These are phyloP conservation scores for Chrysanthemum makinoi DNA, from an alignment of 129 eudicot species.

Conservation along the genomic window DNA sequence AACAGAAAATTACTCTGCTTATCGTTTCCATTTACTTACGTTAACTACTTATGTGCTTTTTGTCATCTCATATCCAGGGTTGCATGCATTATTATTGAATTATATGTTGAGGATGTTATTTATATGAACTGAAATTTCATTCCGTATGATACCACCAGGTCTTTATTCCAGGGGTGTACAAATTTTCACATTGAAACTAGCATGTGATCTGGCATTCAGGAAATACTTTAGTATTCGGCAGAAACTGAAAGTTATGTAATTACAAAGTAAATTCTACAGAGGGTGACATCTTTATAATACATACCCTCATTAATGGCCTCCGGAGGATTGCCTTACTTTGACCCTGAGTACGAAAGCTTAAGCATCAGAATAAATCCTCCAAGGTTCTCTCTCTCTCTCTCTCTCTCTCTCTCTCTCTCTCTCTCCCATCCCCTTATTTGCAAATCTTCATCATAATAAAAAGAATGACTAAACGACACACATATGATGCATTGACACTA, in stretches of 20 bases:
- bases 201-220: slow-evolving; percentile 22
- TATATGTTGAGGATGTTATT: too few relatives aligned
- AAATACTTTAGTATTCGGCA: slow-evolving; percentile 7
- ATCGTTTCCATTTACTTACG: too few relatives aligned
- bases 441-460: too few relatives aligned
- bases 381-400: slow-evolving; percentile 48
- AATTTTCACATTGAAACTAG: slow-evolving; percentile 7
- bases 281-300: slow-evolving; percentile 19
- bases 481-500: too few relatives aligned
- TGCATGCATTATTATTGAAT: too few relatives aligned
- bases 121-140: too few relatives aligned
- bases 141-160: too few relatives aligned
- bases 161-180: slow-evolving; percentile 11
- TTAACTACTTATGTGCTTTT: too few relatives aligned
- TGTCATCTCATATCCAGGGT: too few relatives aligned
- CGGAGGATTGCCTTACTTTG: slow-evolving; percentile 79
- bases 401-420: slow-evolving; percentile 25
- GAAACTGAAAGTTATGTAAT: slow-evolving; percentile 26
- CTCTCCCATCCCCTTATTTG: background rate
- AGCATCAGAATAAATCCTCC: slow-evolving; percentile 95
- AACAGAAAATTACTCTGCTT: too few relatives aligned
- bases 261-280: slow-evolving; percentile 12
- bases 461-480: too few relatives aligned
- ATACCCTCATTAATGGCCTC: slow-evolving; percentile 48
- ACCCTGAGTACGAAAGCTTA: slow-evolving; percentile 88